Evolutionary conservation across 78 protist species (phyloP), one percentile per base, ranked within the genome.

Genomic region (Tieghemostelium lacteum): DNA sequence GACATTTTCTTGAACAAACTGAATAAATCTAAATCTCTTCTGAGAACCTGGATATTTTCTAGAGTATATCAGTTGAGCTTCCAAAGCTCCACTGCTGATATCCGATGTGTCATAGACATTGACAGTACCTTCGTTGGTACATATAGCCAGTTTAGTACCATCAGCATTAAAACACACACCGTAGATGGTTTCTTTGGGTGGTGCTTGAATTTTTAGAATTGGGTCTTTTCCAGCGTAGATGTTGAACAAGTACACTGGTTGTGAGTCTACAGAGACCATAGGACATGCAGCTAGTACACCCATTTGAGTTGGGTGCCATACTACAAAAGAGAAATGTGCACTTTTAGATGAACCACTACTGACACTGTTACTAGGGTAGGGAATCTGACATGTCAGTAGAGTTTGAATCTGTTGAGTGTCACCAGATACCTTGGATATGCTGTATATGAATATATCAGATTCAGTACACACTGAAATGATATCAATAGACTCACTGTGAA

Each of bases 401-500:
- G 63, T 29, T 24, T 33, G 28, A 4, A 28, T 29, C 17, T 37
- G 20, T n/a, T 57, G 17, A 28, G 45, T 45, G 28, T 28, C 39
- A n/a, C n/a, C n/a, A n/a, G n/a, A n/a, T 22, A 28, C 50, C 19
- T 52, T 45, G 16, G 26, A 5, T 16, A 83, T 69, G 6, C 69
- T 71, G 52, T 55, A 83, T 28, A 83, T 39, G 40, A 69, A 83
- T 26, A 83, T 29, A 24, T 58, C 62, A 1, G 45, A 45, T 31
- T 7, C 10, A 24, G 72, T 42, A 24, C 70, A 37, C 36, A 66
- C 52, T 20, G 91, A 52, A 4, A 83, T 26, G 17, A 66, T 22
- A 50, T 83, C 54, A 26, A 69, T 58, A 39, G 55, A 28, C 29
- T 83, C 91, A 55, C 55, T 70, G n/a, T 67, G 65, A 54, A 83